phyloP scores from a whole-genome alignment of 805 yeast species.

The Candida anglica region DNA sequence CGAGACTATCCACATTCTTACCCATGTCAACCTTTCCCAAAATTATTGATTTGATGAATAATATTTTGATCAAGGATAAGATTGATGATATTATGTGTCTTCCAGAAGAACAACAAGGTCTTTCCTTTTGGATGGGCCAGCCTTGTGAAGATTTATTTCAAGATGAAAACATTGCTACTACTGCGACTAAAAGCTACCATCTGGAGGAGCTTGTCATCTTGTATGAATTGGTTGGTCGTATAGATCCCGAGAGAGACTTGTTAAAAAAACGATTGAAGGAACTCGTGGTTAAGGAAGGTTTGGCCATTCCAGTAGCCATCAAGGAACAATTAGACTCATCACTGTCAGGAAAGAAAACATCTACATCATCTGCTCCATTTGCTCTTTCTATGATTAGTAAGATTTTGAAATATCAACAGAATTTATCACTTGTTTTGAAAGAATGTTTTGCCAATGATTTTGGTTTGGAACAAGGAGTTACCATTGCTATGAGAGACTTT shows the following conservation, averaged over 20 bases:
- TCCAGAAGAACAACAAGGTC: slow-evolving; percentile 50
- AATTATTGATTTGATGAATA: slow-evolving; percentile 53
- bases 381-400: slow-evolving; percentile 70
- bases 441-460: slow-evolving; percentile 48
- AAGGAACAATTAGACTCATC: slow-evolving; percentile 8
- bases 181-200: not conserved
- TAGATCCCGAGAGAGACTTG: slow-evolving; percentile 49
- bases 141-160: slow-evolving; percentile 19
- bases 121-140: slow-evolving; percentile 52
- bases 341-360: slow-evolving; percentile 9
- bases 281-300: slow-evolving; percentile 46
- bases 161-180: slow-evolving; percentile 3
- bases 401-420: slow-evolving; percentile 48
- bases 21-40: slow-evolving; percentile 54
- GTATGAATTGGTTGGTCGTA: slow-evolving; percentile 48
- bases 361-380: slow-evolving; percentile 35
- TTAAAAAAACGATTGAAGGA: slow-evolving; percentile 46
- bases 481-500: slow-evolving; percentile 58
- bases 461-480: slow-evolving; percentile 50
- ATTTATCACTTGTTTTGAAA: slow-evolving; percentile 46
- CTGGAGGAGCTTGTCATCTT: slow-evolving; percentile 38
- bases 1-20: slow-evolving; percentile 48
- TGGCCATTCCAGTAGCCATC: slow-evolving; percentile 24
- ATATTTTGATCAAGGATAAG: slow-evolving; percentile 52
- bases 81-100: slow-evolving; percentile 50